Conservation (phyloP, 768 basidiomycete genomes). For the Scleroderma citrinum region DNA sequence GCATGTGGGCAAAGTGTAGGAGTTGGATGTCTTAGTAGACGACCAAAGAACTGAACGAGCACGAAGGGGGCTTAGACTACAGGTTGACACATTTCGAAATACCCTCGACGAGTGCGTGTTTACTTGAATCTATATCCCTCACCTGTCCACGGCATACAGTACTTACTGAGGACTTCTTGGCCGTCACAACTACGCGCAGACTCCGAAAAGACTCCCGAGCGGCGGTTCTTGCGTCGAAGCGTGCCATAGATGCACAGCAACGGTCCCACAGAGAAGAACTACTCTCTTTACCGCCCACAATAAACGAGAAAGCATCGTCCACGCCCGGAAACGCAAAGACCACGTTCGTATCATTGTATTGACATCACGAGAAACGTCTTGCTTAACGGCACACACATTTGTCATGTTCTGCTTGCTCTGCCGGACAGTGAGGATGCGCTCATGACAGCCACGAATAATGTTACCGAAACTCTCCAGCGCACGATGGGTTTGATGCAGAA, state of each 20-base stretch:
- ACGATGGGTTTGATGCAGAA: constrained; percentile 85
- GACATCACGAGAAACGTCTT: background rate
- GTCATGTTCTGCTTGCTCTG: background rate
- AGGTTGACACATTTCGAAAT: constrained; percentile 44
- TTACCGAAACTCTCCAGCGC: constrained; percentile 82
- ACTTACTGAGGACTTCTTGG: background rate
- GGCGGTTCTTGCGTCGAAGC: constrained; percentile 71
- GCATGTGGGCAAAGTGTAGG: constrained; percentile 32
- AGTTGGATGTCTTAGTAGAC: constrained; percentile 62
- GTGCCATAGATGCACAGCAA: constrained; percentile 56
- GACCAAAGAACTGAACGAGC: constrained; percentile 60
- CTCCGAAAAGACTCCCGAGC: constrained; percentile 57
- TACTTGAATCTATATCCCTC: background rate
- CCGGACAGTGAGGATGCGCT: constrained; percentile 67
- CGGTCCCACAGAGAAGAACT: constrained; percentile 66
- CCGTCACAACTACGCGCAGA: constrained; percentile 29
- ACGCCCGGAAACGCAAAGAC: constrained; percentile 47
- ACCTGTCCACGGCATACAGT: too few species aligned
- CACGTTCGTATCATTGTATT: constrained; percentile 39
- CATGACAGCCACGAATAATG: constrained; percentile 83
- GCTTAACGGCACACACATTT: background rate
- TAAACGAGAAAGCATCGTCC: constrained; percentile 36
- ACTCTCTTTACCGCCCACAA: constrained; percentile 43
- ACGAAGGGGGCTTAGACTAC: constrained; percentile 40
- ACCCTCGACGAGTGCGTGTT: constrained; percentile 48